phyloP scores from a whole-genome alignment of 2,329 filamentous ascomycete genomes.

The Pyrenochaeta sp. region DNA sequence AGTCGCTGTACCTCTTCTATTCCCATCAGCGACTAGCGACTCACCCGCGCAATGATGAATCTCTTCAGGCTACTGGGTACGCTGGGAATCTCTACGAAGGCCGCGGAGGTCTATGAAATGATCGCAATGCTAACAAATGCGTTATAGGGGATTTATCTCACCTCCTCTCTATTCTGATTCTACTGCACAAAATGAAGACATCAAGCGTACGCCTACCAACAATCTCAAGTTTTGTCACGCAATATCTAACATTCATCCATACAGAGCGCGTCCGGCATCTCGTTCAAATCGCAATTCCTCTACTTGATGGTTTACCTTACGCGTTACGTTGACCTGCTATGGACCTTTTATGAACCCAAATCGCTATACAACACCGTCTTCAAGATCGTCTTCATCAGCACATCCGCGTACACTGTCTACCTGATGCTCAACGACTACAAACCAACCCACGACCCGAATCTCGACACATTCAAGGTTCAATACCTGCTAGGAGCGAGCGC shows the following conservation, averaged over 20 bases:
- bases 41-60: conserved; percentile 65
- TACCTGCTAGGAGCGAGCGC: conserved; percentile 87
- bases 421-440: conserved; percentile 98
- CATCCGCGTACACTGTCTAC: conserved; percentile 94
- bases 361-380: conserved; percentile 88
- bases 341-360: conserved; percentile 75
- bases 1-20: conserved; percentile 23
- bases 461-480: conserved; percentile 96
- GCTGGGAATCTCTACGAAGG: conserved; percentile 24
- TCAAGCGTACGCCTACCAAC: conserved; percentile 73
- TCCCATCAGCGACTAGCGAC: conserved; percentile 27
- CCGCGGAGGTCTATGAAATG: neutral
- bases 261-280: conserved; percentile 95
- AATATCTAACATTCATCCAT: conserved; percentile 20
- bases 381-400: conserved; percentile 92
- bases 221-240: conserved; percentile 4
- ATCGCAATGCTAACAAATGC: conserved; percentile 37
- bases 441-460: conserved; percentile 94
- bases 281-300: conserved; percentile 96
- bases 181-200: conserved; percentile 92
- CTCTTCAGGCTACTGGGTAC: conserved; percentile 73
- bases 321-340: conserved; percentile 90
- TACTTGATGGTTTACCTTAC: conserved; percentile 95
- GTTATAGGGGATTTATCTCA: conserved; percentile 89
- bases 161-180: conserved; percentile 89